These are phyloP conservation scores for Melampsora occidentalis DNA, from an alignment of 1,284 basidiomycete species.

Conservation along the genomic window DNA sequence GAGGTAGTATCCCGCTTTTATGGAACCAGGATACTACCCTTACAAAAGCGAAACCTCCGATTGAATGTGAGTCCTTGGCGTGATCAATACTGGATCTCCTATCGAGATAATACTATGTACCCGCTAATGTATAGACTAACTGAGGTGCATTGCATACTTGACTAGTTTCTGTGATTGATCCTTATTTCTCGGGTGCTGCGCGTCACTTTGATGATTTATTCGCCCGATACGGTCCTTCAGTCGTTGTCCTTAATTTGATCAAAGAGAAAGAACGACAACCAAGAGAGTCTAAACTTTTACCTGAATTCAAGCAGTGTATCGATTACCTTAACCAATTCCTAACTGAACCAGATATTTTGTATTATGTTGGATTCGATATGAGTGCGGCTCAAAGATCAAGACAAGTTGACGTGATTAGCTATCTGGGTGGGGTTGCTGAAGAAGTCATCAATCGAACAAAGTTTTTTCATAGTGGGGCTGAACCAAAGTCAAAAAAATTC, in stretches of 20 bases:
- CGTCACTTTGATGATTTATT: constrained; percentile 92
- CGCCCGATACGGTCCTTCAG: constrained; percentile 80
- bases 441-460: constrained; percentile 85
- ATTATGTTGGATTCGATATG: constrained; percentile 94
- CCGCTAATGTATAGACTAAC: not conserved
- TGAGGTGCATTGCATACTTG: not conserved
- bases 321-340: constrained; percentile 93
- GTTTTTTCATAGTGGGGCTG: constrained; percentile 74
- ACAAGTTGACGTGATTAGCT: constrained; percentile 88
- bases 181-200: constrained; percentile 89
- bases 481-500: constrained; percentile 48
- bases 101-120: not conserved
- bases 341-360: constrained; percentile 78
- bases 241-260: constrained; percentile 94
- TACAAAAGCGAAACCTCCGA: constrained; percentile 44
- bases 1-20: constrained; percentile 42
- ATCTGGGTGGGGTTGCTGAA: constrained; percentile 91
- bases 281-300: constrained; percentile 86
- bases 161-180: constrained; percentile 86
- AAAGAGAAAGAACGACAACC: constrained; percentile 69
- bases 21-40: constrained; percentile 44
- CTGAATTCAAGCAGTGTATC: constrained; percentile 89
- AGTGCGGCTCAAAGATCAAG: constrained; percentile 75
- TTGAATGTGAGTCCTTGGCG: constrained; percentile 30
- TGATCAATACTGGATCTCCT: constrained; percentile 18